Evolutionary conservation across 2,329 filamentous ascomycete genomes (phyloP).

Genomic region (Epicoccum nigrum): DNA sequence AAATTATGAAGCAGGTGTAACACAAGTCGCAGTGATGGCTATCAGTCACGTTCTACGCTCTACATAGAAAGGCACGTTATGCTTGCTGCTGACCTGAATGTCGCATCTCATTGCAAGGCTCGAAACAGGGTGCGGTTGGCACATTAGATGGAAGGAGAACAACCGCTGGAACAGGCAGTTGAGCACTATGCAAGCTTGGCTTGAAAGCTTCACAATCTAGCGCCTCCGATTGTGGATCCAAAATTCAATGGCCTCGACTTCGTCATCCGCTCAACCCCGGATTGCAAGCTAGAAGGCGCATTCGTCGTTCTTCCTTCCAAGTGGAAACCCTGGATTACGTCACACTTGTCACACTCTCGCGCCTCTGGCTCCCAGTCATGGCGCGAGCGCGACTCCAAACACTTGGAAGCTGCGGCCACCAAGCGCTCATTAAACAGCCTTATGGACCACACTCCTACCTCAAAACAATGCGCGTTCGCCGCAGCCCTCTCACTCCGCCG

Average conservation of each 20-base stretch:
- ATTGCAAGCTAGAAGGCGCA: neutral
- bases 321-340: neutral
- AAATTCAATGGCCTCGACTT: constrained; percentile 4
- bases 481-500: neutral
- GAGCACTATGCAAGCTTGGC: constrained; percentile 10
- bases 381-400: constrained; percentile 8
- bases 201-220: constrained; percentile 7
- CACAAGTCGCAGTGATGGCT: too few relatives aligned
- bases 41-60: too few relatives aligned
- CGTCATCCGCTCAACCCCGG: constrained; percentile 11
- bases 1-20: too few relatives aligned
- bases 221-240: constrained; percentile 1
- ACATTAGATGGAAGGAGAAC: neutral
- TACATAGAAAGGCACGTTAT: too few relatives aligned
- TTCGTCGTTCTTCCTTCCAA: neutral
- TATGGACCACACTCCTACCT: constrained; percentile 2
- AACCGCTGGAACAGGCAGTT: neutral
- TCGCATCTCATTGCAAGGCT: too few relatives aligned
- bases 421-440: neutral
- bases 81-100: too few relatives aligned
- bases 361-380: constrained; percentile 11
- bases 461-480: constrained; percentile 5
- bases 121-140: neutral
- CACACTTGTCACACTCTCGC: constrained; percentile 5
- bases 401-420: constrained; percentile 14